Evolutionary conservation across 2,329 filamentous ascomycete genomes (phyloP).

Genomic region (Apiospora aurea): DNA sequence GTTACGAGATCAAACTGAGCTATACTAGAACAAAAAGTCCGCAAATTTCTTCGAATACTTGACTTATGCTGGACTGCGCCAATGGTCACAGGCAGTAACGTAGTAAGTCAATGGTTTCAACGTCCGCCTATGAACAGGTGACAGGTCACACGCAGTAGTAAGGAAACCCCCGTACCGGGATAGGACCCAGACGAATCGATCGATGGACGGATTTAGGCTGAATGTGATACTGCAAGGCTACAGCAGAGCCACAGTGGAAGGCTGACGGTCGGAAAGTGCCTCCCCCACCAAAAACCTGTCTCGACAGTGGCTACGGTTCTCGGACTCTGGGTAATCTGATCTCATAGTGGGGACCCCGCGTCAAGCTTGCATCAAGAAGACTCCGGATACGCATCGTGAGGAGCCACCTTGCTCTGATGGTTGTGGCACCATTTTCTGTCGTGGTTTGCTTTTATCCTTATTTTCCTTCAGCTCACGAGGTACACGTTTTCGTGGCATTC

Average conservation of each 20-base stretch:
- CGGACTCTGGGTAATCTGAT: conserved; percentile 20
- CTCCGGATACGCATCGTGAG: conserved; percentile 20
- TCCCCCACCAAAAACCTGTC: conserved; percentile 14
- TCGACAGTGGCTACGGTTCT: conserved; percentile 7
- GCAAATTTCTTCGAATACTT: neutral
- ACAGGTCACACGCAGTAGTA: neutral
- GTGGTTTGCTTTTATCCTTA: conserved; percentile 12
- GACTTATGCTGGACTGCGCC: neutral
- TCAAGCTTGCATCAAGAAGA: conserved; percentile 27
- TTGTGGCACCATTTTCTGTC: conserved; percentile 20
- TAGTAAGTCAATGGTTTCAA: neutral
- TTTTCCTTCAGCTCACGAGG: conserved; percentile 13
- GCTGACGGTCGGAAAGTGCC: neutral
- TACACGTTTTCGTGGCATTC: neutral
- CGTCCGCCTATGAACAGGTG: neutral
- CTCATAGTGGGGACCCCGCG: conserved; percentile 23
- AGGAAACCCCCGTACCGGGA: neutral
- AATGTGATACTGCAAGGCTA: conserved; percentile 13
- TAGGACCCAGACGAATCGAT: neutral
- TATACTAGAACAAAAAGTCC: neutral
- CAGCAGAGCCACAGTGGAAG: neutral
- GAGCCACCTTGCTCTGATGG: conserved; percentile 16
- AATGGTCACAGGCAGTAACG: neutral
- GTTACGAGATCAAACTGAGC: neutral
- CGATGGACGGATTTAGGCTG: neutral